Base-by-base conservation (phyloP, 1,284 basidiomycete species). In the Rhodotorula sp. region DNA sequence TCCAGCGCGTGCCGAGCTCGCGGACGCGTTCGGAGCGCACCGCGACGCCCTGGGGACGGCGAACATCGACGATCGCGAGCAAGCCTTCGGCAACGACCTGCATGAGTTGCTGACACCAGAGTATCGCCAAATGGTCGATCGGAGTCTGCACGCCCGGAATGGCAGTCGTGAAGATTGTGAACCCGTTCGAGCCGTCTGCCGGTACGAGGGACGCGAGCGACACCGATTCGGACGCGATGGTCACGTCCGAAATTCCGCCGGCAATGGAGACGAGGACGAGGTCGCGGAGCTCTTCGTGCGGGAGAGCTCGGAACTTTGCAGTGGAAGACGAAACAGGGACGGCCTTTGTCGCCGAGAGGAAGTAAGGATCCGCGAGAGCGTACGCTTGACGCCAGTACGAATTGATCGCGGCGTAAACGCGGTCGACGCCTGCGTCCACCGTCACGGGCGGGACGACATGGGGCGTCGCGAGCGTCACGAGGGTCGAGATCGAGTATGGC, bases 31-130 rank as follows among this genome's bases (percentile, higher is more conserved):
- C 64, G 29, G 58, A 30, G 2, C 69, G 62, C 3, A 49, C n/a
- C 2, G 71, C 10, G 58, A 72, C 67, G 15, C 72, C 65, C 6
- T 48, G 54, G 5, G 68, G 45, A 18, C 56, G 54, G 12, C 73
- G 66, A n/a, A 69, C 60, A 48, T 75, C 79, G 4, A 85, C 86
- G 60, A 93, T 83, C 72, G 91, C 88, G 8, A 97, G 82, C 17
- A 89, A 85, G 12, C 87, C 87, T 57, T 90, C 84, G 3, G 95
- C 95, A 22, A 98, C 84, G 48, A 88, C 86, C 87, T 89, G 91
- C 44, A 96, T 88, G 24, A 98, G 88, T 81, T 99, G 96, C 80
- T 98, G 92, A 80, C 96, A 99, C 96, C 96, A 99, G 18, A 98
- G 91, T 86, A 98, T 95, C 66, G 93, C 94, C 62, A 89, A 87